phyloP scores from a whole-genome alignment of 331 rosid species.

The Telfairia occidentalis region DNA sequence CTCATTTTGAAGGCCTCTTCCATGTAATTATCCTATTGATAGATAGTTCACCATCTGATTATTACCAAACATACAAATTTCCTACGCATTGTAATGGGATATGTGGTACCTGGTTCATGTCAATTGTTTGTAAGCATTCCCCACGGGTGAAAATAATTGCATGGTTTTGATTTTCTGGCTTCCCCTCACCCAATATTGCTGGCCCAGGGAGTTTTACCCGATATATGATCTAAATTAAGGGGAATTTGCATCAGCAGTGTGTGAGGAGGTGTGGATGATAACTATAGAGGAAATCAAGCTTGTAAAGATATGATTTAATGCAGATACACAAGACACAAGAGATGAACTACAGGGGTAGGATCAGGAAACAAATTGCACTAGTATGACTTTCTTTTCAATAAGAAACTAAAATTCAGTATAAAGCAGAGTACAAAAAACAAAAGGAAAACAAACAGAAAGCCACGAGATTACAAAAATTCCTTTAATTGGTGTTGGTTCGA shows the following conservation, averaged over 20 bases:
- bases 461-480: not conserved
- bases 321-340: not conserved
- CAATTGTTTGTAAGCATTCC: conserved; percentile 93
- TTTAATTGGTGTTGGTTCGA: not conserved
- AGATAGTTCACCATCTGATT: conserved; percentile 12
- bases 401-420: not conserved
- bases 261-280: not conserved
- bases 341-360: not conserved
- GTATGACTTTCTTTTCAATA: not conserved
- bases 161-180: conserved; percentile 98
- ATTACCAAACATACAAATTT: conserved; percentile 1
- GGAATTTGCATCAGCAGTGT: conserved; percentile 13
- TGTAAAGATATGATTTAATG: not conserved
- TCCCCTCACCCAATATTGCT: conserved; percentile 87
- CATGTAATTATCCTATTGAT: conserved; percentile 78
- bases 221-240: conserved; percentile 52
- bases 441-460: not conserved
- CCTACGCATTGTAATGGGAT: not conserved
- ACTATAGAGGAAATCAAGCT: not conserved
- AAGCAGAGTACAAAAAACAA: not conserved
- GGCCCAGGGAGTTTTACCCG: conserved; percentile 93
- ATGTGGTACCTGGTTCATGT: conserved; percentile 80
- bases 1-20: conserved; percentile 99
- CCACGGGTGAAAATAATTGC: conserved; percentile 98
- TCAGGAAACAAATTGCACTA: not conserved